phyloP scores from a whole-genome alignment of 805 yeast genomes.

The Metschnikowia peoriensis region DNA sequence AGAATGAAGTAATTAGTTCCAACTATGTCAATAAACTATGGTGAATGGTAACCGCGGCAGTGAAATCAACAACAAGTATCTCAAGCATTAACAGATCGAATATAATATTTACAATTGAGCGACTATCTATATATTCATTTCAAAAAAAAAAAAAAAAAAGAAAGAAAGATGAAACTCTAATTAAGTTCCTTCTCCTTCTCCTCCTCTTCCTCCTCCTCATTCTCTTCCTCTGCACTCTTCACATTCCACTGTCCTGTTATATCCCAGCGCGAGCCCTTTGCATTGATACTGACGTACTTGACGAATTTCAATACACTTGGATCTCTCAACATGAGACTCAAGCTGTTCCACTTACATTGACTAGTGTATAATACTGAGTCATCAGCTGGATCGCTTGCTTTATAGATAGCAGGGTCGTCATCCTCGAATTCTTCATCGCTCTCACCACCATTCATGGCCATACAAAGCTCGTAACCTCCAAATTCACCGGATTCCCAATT shows the following conservation, averaged over 20 bases:
- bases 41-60: no score
- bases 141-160: no score
- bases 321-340: slow-evolving; percentile 78
- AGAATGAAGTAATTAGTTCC: no score
- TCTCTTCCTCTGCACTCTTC: slow-evolving; percentile 45
- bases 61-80: no score
- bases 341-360: slow-evolving; percentile 80
- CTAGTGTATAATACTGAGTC: slow-evolving; percentile 77
- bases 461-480: slow-evolving; percentile 93
- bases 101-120: no score
- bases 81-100: no score
- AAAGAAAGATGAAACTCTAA: no score
- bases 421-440: slow-evolving; percentile 46
- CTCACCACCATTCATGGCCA: slow-evolving; percentile 57
- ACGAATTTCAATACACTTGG: slow-evolving; percentile 85
- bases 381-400: slow-evolving; percentile 50
- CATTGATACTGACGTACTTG: slow-evolving; percentile 84
- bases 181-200: background rate
- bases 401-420: slow-evolving; percentile 87
- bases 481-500: slow-evolving; percentile 88
- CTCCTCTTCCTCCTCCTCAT: slow-evolving; percentile 26
- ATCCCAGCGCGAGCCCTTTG: slow-evolving; percentile 94
- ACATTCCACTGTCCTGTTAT: slow-evolving; percentile 78
- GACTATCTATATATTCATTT: no score
- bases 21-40: no score